Evolutionary conservation across 2,329 filamentous ascomycete species (phyloP).

Genomic region (Neopestalotiopsis rosae): DNA sequence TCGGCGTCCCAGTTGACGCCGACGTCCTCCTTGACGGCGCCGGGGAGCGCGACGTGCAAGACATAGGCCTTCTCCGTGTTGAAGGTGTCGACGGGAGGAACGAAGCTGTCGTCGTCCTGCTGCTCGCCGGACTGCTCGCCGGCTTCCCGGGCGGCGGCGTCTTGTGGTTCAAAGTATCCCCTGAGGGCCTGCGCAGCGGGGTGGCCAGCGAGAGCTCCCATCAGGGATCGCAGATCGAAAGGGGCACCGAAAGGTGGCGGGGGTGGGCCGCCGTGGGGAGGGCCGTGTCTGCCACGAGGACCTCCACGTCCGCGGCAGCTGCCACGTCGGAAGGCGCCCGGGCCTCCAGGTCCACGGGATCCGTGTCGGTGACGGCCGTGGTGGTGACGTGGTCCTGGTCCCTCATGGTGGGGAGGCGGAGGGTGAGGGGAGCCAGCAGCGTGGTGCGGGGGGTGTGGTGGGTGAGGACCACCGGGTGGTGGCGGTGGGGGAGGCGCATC

Average conservation of each 20-base stretch:
- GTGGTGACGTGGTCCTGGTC: slow-evolving; percentile 16
- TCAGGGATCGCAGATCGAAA: slow-evolving; percentile 45
- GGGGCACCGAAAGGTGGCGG: slow-evolving; percentile 29
- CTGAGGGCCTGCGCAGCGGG: slow-evolving; percentile 48
- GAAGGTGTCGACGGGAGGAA: slow-evolving; percentile 77
- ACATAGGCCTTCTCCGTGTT: slow-evolving; percentile 69
- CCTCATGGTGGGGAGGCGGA: slow-evolving; percentile 18
- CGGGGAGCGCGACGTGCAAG: slow-evolving; percentile 78
- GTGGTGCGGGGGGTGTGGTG: slow-evolving; percentile 24
- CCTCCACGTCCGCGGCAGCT: slow-evolving; percentile 28
- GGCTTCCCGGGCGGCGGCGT: slow-evolving; percentile 24
- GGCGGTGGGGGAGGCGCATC: slow-evolving; percentile 20
- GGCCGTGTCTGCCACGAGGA: slow-evolving; percentile 26
- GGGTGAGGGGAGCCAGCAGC: slow-evolving; percentile 27
- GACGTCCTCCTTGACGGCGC: slow-evolving; percentile 79
- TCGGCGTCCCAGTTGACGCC: slow-evolving; percentile 78
- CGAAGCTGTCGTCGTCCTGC: slow-evolving; percentile 50
- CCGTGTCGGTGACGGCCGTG: slow-evolving; percentile 29
- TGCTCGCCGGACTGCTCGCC: slow-evolving; percentile 21
- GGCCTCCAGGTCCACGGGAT: slow-evolving; percentile 21
- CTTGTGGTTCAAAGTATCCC: slow-evolving; percentile 40
- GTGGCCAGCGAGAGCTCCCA: slow-evolving; percentile 46
- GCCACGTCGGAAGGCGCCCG: slow-evolving; percentile 21
- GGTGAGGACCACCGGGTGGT: slow-evolving; percentile 21
- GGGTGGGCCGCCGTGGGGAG: slow-evolving; percentile 24